Evolutionary conservation across 192 early-diverging fungal genomes (phyloP).

Genomic region (Coemansia asiatica): DNA sequence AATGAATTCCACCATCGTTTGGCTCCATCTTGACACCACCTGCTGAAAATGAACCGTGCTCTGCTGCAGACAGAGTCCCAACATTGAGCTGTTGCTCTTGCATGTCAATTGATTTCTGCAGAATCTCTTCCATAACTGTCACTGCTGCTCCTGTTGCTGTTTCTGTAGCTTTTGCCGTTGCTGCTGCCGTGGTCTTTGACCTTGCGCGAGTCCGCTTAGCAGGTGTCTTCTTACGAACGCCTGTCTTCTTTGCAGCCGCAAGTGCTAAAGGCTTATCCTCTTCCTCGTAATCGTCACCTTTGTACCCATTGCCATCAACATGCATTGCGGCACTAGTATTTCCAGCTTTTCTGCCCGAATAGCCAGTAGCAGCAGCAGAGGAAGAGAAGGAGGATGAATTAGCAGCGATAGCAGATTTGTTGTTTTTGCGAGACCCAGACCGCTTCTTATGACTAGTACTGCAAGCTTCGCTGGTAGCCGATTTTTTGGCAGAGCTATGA

Average conservation of each 20-base stretch:
- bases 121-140: too few relatives aligned
- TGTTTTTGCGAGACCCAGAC: not conserved
- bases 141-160: not conserved
- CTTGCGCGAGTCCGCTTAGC: constrained; percentile 21
- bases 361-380: not conserved
- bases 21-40: constrained; percentile 6
- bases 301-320: not conserved
- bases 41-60: not conserved
- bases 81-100: not conserved
- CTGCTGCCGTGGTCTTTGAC: constrained; percentile 14
- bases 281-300: not conserved
- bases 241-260: not conserved
- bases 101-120: too few relatives aligned
- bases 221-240: constrained; percentile 11
- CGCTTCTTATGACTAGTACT: too few relatives aligned
- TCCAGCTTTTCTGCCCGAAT: not conserved
- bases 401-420: not conserved
- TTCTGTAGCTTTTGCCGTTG: not conserved
- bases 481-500: too few relatives aligned
- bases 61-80: not conserved
- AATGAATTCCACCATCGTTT: constrained; percentile 33
- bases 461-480: too few relatives aligned
- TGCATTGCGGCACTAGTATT: not conserved
- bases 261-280: constrained; percentile 4
- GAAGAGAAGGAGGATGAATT: too few relatives aligned